Base-by-base conservation (phyloP, 179 eudicot genomes). In the Silene coronaria region DNA sequence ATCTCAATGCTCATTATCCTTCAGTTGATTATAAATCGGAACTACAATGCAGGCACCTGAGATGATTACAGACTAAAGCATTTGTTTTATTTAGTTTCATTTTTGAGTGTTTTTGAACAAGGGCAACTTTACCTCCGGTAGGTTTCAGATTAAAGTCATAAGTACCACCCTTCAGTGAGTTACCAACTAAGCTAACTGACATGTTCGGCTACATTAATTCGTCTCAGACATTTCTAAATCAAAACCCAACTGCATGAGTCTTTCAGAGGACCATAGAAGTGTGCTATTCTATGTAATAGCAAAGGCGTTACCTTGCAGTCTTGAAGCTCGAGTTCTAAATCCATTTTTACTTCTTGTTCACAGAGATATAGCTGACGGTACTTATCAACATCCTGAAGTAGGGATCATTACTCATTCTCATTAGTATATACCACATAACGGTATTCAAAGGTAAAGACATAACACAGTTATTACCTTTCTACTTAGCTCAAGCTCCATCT, bases 321-420 rank as follows among this genome's bases (percentile, higher is more conserved):
- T 72, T 78, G 82, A 64, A 93, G 92, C 73, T 88, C 90, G 76
- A 79, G 79, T 64, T 86, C 78, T 72, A 91, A 64, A 55, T 86
- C 87, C 73, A 88, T 76, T 75, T 89, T 93, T 73, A 83, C 78
- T 81, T 91, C 90, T 91, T 91, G 91, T 82, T 90, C 96, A 28
- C 83, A 78, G 58, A 82, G 72, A 82, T 89, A 91, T 78, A 87
- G 83, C 72, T 86, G 86, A 62, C 84, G 91, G 76, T 85, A 87
- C 75, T 84, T 84, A 67, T 81, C 77, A 59, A 78, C 87, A 84
- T 91, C 85, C 98, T 93, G 86, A 66, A 80, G 57, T 64, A 67
- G 19, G 38, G 27, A 78, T 48, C 74, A 7, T n/a, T n/a, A n/a
- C n/a, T n/a, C n/a, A n/a, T n/a, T n/a, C n/a, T n/a, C n/a, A n/a